phyloP scores from a whole-genome alignment of 2,329 filamentous ascomycete species.

The Onygenales sp. region DNA sequence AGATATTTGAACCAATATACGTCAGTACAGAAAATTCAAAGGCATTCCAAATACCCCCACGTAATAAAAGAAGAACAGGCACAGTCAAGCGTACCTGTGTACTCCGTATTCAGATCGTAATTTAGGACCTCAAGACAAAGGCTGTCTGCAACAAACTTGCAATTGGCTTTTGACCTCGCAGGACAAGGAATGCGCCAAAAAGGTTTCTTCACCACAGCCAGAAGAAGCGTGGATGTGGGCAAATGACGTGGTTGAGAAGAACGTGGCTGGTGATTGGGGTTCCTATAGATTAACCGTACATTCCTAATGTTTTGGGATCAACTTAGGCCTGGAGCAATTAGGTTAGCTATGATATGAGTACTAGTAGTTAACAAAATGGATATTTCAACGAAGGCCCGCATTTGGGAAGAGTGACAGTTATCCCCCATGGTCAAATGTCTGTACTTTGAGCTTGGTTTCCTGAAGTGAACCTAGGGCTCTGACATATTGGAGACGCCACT shows the following conservation, averaged over 20 bases:
- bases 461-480: conserved; percentile 11
- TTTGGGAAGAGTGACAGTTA: conserved; percentile 9
- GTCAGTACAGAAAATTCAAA: neutral
- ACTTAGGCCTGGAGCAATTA: conserved; percentile 11
- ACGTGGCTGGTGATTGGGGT: conserved; percentile 10
- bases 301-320: conserved; percentile 10
- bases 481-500: conserved; percentile 11
- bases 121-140: conserved; percentile 8
- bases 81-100: conserved; percentile 6
- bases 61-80: conserved; percentile 8
- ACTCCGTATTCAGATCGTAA: conserved; percentile 7
- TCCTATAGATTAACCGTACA: conserved; percentile 10
- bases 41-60: conserved; percentile 9
- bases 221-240: conserved; percentile 14
- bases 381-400: neutral
- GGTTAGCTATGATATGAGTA: conserved; percentile 6
- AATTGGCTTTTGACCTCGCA: conserved; percentile 11
- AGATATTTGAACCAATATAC: neutral
- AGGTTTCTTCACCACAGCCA: conserved; percentile 10
- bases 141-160: conserved; percentile 8
- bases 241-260: conserved; percentile 12
- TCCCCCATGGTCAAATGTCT: conserved; percentile 14
- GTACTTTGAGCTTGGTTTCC: conserved; percentile 10
- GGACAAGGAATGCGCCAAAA: conserved; percentile 8
- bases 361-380: neutral